Evolutionary conservation across 208 protist genomes (phyloP), one percentile per base, ranked within the genome.

Genomic region (Leishmania lainsoni): DNA sequence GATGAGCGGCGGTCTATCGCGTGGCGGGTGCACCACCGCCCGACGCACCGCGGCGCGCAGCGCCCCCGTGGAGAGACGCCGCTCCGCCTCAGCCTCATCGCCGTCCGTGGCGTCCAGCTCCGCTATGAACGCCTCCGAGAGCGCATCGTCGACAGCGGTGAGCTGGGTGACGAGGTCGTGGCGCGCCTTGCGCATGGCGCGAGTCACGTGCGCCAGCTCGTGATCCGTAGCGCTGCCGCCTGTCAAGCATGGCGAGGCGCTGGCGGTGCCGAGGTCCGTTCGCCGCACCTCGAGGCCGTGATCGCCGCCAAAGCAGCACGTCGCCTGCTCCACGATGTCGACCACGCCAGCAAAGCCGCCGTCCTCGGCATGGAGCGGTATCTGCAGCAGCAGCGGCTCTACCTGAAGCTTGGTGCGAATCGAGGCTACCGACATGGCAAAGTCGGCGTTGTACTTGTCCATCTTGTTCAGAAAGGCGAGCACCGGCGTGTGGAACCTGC

Each of bases 381-480:
- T 63, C 86, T 99, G 98, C 39, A 99, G 89, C 68, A 96, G 84
- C 35, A 99, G 83, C 35, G 95, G 94, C 74, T 92, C 87, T 45
- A 97, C 85, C 63, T 90, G 80, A 14, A 99, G 85, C 83, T 98
- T 96, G 20, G 83, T 71, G 0, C 87, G 81, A 61, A 99, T 92
- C 16, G 96, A 94, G 8, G 80, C 76, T 0, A 99, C 87, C 9
- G 92, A 83, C 68, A 82, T 89, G 26, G 86, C 71, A 56, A 98
- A 93, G 81, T 95, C 90, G 12, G 97, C 96, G 79, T 98, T 98
- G 70, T 92, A 92, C 84, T 98, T 96, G 84, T 99, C 98, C 97
- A 99, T 99, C 83, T 99, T 99, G 84, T 99, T 99, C 42, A 99
- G 51, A 66, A 97, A 99, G 10, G 89, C 95, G 35, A 99, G 81